Base-by-base conservation (phyloP, 768 basidiomycete species). In the Boletus coccyginus region DNA sequence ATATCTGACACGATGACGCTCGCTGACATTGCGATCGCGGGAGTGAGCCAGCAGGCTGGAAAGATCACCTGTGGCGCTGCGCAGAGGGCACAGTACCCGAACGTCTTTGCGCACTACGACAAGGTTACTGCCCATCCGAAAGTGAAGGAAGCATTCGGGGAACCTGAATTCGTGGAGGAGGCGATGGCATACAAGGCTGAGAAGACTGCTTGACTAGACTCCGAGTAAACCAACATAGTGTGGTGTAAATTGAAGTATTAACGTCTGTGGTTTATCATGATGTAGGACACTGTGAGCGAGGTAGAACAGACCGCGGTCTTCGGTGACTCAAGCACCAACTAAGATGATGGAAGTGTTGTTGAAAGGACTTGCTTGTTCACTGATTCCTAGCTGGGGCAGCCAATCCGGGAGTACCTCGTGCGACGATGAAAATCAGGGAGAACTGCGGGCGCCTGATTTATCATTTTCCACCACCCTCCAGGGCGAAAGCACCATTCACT, bases 21-120 rank as follows among this genome's bases (percentile, higher is more conserved):
- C n/a, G 68, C 66, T 0, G 70, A 68, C 27, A 63, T 71, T 50
- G 36, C 50, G 17, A 44, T 71, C 9, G 68, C 66, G 21, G 62
- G 53, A 11, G 60, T 60, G 33, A 65, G 41, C 47, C 44, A 65
- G 53, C 68, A 63, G 33, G 65, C 62, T 19, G 66, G 41, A 21
- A 48, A 38, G 35, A 50, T 67, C 10, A 71, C 70, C 0, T 68
- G 67, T 38, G 70, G 70, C 7, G 57, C 54, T 29, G 49, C 42
- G 21, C 70, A 72, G 57, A 70, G 70, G 51, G 60, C 49, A 5
- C 54, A 40, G 50, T 71, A 70, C 49, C 57, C 63, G 9, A 55
- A 63, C 29, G 21, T 70, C 33, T 70, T 66, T 57, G 57, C 61
- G 31, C 66, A 68, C 58, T 66, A 65, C 12, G 52, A 61, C 21